These are phyloP conservation scores for Excoecaria cochinchinensis DNA, from an alignment of 345 rosid genomes.

Conservation along the genomic window DNA sequence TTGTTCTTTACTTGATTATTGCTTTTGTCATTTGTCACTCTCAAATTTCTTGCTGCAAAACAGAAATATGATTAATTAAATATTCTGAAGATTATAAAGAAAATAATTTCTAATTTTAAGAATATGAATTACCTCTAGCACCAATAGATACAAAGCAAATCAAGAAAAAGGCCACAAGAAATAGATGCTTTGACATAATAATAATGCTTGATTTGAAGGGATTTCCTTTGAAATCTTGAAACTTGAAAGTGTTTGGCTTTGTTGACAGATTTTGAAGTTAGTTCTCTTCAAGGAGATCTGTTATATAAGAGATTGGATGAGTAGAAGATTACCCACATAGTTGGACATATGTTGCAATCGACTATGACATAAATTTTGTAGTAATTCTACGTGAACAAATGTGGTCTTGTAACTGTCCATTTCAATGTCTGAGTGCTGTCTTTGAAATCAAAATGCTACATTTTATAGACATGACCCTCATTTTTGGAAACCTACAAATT, in stretches of 20 bases:
- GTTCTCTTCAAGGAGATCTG: slow-evolving; percentile 2
- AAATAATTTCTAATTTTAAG: neutral
- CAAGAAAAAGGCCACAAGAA: slow-evolving; percentile 38
- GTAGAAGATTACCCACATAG: neutral
- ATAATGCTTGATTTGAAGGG: slow-evolving; percentile 14
- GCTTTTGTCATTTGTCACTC: slow-evolving; percentile 9
- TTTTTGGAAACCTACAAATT: neutral
- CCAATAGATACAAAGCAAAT: slow-evolving; percentile 40
- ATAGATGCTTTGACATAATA: slow-evolving; percentile 25
- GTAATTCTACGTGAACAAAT: slow-evolving; percentile 37
- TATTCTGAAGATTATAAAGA: too few relatives aligned
- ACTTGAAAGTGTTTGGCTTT: neutral
- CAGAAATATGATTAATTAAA: neutral
- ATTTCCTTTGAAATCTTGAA: neutral
- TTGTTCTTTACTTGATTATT: slow-evolving; percentile 9
- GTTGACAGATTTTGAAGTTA: neutral
- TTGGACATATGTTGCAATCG: slow-evolving; percentile 24
- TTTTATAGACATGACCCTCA: slow-evolving; percentile 10
- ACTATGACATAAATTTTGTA: slow-evolving; percentile 39
- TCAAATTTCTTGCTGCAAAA: slow-evolving; percentile 45
- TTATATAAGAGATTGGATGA: slow-evolving; percentile 28
- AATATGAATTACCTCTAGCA: slow-evolving; percentile 32
- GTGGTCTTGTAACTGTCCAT: slow-evolving; percentile 32
- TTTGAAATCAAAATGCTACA: slow-evolving; percentile 26
- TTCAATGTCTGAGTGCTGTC: slow-evolving; percentile 45